Conservation (phyloP, 441 rosid species). For the Dalechampia spathulata region DNA sequence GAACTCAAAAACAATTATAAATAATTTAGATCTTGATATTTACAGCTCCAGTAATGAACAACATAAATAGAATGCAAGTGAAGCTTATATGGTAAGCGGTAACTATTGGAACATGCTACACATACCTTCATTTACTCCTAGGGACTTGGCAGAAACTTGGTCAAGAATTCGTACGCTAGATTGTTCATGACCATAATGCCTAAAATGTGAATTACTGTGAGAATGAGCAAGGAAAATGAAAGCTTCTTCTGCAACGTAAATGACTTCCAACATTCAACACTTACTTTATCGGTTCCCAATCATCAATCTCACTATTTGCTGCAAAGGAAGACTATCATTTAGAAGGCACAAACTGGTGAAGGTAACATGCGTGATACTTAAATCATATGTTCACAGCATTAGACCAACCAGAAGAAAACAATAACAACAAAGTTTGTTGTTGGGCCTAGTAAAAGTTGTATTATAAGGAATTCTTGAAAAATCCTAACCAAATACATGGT, state of each 20-base stretch:
- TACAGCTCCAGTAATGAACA: neutral
- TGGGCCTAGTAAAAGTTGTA: neutral
- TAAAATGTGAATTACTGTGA: conserved; percentile 2
- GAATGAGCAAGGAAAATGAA: conserved; percentile 4
- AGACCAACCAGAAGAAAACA: too few species aligned
- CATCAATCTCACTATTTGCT: conserved; percentile 30
- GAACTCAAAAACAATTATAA: conserved; percentile 2
- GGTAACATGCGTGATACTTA: neutral
- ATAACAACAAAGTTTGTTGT: too few species aligned
- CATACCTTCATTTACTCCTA: conserved; percentile 37
- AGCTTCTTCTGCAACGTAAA: conserved; percentile 1
- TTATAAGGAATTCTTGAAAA: too few species aligned
- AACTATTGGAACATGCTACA: neutral
- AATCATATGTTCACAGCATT: neutral
- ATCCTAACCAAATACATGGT: too few species aligned
- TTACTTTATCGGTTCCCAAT: conserved; percentile 36
- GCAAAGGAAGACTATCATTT: conserved; percentile 13
- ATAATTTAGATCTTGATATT: neutral
- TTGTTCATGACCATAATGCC: conserved; percentile 20
- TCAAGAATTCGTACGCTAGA: conserved; percentile 13
- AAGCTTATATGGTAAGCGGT: neutral
- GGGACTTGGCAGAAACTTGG: conserved; percentile 15
- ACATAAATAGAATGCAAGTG: conserved; percentile 1
- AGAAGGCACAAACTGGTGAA: neutral
- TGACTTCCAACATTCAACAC: conserved; percentile 15